Percentiles rank a stretch among this genome's conserved stretches.
Evolutionary conservation across 768 basidiomycete species (phyloP).

Genomic region (Russula dissimulans): DNA sequence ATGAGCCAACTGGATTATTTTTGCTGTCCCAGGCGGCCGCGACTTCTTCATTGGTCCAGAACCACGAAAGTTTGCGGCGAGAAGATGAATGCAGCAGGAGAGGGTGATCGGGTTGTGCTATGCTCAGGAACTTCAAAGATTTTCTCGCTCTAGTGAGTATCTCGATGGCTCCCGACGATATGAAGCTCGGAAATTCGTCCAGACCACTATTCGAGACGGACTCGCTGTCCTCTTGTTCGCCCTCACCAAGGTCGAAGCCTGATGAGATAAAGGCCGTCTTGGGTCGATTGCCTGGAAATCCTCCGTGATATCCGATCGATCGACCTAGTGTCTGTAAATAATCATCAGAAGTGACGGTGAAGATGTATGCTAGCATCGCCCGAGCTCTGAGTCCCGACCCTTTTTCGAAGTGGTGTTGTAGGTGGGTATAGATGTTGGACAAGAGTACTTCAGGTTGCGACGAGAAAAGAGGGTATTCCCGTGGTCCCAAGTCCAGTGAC

Average conservation of each 20-base stretch:
- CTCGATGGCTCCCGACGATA: slow-evolving; percentile 41
- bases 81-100: slow-evolving; percentile 31
- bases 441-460: slow-evolving; percentile 39
- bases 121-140: slow-evolving; percentile 55
- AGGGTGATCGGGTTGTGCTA: slow-evolving; percentile 56
- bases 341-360: slow-evolving; percentile 52
- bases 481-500: slow-evolving; percentile 13
- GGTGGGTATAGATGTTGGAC: slow-evolving; percentile 49
- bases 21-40: slow-evolving; percentile 34
- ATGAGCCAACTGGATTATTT: not conserved
- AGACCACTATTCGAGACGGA: slow-evolving; percentile 28
- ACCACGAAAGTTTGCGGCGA: slow-evolving; percentile 39
- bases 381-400: slow-evolving; percentile 40
- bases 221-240: slow-evolving; percentile 30
- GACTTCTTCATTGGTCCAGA: slow-evolving; percentile 54
- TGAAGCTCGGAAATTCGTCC: slow-evolving; percentile 51
- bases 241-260: slow-evolving; percentile 30
- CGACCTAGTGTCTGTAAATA: slow-evolving; percentile 51
- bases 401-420: slow-evolving; percentile 44
- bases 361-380: slow-evolving; percentile 57
- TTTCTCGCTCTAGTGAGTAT: slow-evolving; percentile 56
- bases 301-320: slow-evolving; percentile 44
- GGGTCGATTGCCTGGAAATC: not conserved
- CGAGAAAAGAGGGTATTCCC: slow-evolving; percentile 18
- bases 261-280: not conserved